Conservation (phyloP, 805 yeast species). For the Starmerella stellata region DNA sequence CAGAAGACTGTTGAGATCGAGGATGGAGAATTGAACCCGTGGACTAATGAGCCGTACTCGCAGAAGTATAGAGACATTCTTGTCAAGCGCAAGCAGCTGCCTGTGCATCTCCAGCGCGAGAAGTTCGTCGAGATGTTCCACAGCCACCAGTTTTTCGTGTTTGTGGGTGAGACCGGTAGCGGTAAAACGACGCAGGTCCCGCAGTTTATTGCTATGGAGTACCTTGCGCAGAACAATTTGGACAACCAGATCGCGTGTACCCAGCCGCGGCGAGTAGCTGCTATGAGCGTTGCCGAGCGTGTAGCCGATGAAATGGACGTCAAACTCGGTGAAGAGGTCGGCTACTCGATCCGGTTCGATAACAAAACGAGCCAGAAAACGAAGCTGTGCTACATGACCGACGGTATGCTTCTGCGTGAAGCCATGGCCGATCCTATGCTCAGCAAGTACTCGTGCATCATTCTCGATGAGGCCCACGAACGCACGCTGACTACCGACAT, state of each 20-base stretch:
- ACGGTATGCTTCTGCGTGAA: conserved; percentile 93
- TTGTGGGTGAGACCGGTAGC: conserved; percentile 98
- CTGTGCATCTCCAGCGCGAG: conserved; percentile 83
- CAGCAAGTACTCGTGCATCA: conserved; percentile 66
- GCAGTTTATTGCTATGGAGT: conserved; percentile 83
- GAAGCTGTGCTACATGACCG: conserved; percentile 87
- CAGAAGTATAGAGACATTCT: conserved; percentile 61
- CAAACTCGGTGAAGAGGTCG: conserved; percentile 78
- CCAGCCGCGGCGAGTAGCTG: conserved; percentile 92
- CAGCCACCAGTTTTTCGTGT: conserved; percentile 80
- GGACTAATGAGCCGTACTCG: conserved; percentile 49
- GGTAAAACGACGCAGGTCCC: conserved; percentile 98
- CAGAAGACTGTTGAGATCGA: conserved; percentile 23
- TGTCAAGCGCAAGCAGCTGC: conserved; percentile 63
- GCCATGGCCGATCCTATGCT: conserved; percentile 92
- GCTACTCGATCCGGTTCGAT: conserved; percentile 87
- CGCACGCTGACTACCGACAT: conserved; percentile 94
- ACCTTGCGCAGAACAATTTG: conserved; percentile 58
- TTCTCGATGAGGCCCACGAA: conserved; percentile 95
- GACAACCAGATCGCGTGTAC: conserved; percentile 90
- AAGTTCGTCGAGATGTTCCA: conserved; percentile 78
- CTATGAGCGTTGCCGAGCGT: conserved; percentile 49
- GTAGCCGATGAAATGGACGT: conserved; percentile 98
- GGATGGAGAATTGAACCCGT: conserved; percentile 48
- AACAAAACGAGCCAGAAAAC: conserved; percentile 69